Evolutionary conservation across 2,329 filamentous ascomycete genomes (phyloP), one percentile per base, ranked within the genome.

Genomic region (Pseudogymnoascus sp.): DNA sequence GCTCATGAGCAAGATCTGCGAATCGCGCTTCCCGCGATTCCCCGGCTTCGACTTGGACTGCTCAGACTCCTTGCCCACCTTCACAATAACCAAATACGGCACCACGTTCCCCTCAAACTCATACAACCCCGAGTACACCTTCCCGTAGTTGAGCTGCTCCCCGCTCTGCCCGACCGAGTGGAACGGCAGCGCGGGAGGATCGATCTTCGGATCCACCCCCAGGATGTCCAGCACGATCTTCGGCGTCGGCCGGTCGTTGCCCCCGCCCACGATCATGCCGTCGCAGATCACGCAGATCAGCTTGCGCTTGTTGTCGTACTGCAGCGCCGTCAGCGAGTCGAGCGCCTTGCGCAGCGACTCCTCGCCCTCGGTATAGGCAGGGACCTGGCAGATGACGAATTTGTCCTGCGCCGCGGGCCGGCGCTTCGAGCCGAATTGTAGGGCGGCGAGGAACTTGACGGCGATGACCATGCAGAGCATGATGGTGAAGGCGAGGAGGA

Each of bases 231-330:
- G 83, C 23, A 99, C 93, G 69, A 99, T 99, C 66, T 93, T 87
- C 47, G 95, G 95, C 0, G 95, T 99, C 6, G 95, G 91, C 66
- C 92, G 86, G 75, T 99, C 95, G 77, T 99, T 99, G 72, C 95
- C 95, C 78, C 97, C 93, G 71, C 95, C 95, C 68, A 99, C 96
- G 80, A 99, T 99, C 93, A 99, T 97, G 77, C 95, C 95, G 73
- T 99, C 95, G 72, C 95, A 99, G 67, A 99, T 82, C 66, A 99
- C 83, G 68, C 96, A 86, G 26, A 99, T 81, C 11, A 99, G 83
- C 80, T 99, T 99, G 72, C 95, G 91, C 80, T 99, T 99, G 74
- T 99, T 93, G 72, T 99, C 95, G 73, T 99, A 99, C 69, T 87
- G 87, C 92, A 97, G 97, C 66, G 92, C 85, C 28, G 95, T 93